Conservation (phyloP, 495 filamentous ascomycete species). For the Neurospora sp. region DNA sequence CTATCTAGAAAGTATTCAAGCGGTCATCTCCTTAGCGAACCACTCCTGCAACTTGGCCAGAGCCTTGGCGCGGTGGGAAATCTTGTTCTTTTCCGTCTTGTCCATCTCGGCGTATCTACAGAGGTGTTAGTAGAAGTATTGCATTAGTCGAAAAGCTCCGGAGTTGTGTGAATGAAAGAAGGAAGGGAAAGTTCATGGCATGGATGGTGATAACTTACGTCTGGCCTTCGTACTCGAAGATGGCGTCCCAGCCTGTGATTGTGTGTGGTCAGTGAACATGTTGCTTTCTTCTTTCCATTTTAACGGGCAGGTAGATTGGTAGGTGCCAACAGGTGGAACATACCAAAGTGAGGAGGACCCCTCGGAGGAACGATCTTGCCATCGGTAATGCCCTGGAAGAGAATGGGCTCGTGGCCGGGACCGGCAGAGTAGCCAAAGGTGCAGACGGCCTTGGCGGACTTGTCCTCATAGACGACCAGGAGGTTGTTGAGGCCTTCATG, state of each 20-base stretch:
- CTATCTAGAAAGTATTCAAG: slow-evolving; percentile 3
- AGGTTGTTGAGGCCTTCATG: slow-evolving; percentile 83
- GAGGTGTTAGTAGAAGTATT: not conserved
- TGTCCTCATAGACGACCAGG: slow-evolving; percentile 80
- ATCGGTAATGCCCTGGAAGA: slow-evolving; percentile 82
- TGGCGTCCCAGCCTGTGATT: slow-evolving; percentile 76
- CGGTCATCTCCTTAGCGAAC: slow-evolving; percentile 48
- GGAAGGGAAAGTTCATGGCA: not conserved
- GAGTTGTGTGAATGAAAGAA: not conserved
- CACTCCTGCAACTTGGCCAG: slow-evolving; percentile 76
- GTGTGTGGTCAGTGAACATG: not conserved
- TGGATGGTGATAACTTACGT: slow-evolving; percentile 49
- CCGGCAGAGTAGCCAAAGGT: slow-evolving; percentile 89
- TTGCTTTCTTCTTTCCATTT: not conserved
- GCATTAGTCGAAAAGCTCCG: slow-evolving; percentile 1
- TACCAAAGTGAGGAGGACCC: slow-evolving; percentile 75
- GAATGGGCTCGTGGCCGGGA: slow-evolving; percentile 70
- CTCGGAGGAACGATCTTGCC: slow-evolving; percentile 67
- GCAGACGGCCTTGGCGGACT: slow-evolving; percentile 84
- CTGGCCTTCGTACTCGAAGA: slow-evolving; percentile 88
- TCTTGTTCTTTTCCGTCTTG: slow-evolving; percentile 78
- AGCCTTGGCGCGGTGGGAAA: slow-evolving; percentile 83
- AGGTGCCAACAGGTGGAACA: slow-evolving; percentile 16
- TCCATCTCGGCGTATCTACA: slow-evolving; percentile 86
- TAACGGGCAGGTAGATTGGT: not conserved